Percentiles rank a stretch among this genome's conserved stretches.
These are phyloP conservation scores for Fraxinus paxiana DNA, from an alignment of 305 asterid genomes.

Conservation along the genomic window DNA sequence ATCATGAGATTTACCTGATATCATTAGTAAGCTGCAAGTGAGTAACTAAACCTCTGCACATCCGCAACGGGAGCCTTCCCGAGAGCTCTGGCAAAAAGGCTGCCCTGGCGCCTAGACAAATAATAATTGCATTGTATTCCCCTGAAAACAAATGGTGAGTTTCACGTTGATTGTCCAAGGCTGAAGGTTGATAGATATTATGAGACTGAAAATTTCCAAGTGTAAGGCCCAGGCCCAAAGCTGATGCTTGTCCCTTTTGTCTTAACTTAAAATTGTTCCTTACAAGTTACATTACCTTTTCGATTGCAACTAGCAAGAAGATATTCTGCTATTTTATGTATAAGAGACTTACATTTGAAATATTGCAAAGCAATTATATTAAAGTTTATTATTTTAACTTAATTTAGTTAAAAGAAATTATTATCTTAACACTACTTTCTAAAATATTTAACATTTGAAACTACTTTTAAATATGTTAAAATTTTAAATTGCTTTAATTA, in stretches of 20 bases:
- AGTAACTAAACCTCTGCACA: slow-evolving; percentile 78
- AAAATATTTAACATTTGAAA: neutral
- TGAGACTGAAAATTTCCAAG: neutral
- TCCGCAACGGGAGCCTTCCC: slow-evolving; percentile 72
- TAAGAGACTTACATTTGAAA: neutral
- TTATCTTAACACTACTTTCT: neutral
- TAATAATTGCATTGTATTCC: slow-evolving; percentile 68
- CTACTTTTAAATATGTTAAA: neutral
- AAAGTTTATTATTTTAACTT: neutral
- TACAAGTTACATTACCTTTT: neutral
- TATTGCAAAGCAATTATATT: neutral
- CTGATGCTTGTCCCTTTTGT: neutral
- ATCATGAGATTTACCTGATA: slow-evolving; percentile 40
- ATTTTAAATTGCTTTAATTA: neutral
- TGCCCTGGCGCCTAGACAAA: slow-evolving; percentile 84
- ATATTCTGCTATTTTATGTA: neutral
- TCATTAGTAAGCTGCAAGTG: slow-evolving; percentile 59
- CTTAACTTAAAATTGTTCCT: neutral
- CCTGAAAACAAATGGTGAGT: slow-evolving; percentile 40
- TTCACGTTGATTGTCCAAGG: neutral
- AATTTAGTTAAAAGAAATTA: neutral
- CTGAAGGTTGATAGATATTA: neutral
- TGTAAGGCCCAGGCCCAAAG: neutral
- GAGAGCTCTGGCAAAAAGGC: slow-evolving; percentile 66
- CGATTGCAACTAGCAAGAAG: neutral